These are phyloP conservation scores for Citrullus colocynthis DNA, from an alignment of 306 rosid species.

Conservation along the genomic window DNA sequence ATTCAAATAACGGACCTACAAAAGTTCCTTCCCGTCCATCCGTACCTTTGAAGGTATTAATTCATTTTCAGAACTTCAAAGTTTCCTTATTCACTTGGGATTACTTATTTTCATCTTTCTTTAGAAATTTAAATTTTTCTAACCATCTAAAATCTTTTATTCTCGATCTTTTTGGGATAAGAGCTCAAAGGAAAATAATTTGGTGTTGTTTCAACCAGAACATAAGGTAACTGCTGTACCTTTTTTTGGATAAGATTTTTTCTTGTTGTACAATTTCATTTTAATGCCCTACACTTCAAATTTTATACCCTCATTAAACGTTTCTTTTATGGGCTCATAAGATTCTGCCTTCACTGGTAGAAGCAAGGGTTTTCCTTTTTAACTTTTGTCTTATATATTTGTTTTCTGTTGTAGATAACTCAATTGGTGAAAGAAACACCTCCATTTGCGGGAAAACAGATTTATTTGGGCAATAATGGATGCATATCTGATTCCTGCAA, in stretches of 20 bases:
- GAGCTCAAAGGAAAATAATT: conserved; percentile 91
- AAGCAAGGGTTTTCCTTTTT: neutral
- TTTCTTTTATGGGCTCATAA: neutral
- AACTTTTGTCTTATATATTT: neutral
- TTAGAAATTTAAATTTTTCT: conserved; percentile 21
- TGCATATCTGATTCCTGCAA: conserved; percentile 21
- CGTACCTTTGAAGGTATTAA: conserved; percentile 43
- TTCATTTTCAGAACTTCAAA: conserved; percentile 11
- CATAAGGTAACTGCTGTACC: conserved; percentile 32
- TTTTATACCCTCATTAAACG: neutral
- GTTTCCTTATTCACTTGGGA: neutral
- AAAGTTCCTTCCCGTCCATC: conserved; percentile 28
- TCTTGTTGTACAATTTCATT: neutral
- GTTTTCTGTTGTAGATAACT: conserved; percentile 22
- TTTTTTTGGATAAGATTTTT: neutral
- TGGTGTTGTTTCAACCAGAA: conserved; percentile 36
- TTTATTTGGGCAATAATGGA: conserved; percentile 25
- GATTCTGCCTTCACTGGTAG: neutral
- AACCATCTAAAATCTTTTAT: neutral
- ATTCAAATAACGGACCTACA: conserved; percentile 31
- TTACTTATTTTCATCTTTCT: neutral
- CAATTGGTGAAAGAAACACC: conserved; percentile 34
- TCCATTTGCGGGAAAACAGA: conserved; percentile 39
- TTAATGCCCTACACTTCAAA: neutral
- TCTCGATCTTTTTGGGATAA: conserved; percentile 35